These are phyloP conservation scores for Apophysomyces variabilis DNA, from an alignment of 371 early-diverging fungal species.

Conservation along the genomic window DNA sequence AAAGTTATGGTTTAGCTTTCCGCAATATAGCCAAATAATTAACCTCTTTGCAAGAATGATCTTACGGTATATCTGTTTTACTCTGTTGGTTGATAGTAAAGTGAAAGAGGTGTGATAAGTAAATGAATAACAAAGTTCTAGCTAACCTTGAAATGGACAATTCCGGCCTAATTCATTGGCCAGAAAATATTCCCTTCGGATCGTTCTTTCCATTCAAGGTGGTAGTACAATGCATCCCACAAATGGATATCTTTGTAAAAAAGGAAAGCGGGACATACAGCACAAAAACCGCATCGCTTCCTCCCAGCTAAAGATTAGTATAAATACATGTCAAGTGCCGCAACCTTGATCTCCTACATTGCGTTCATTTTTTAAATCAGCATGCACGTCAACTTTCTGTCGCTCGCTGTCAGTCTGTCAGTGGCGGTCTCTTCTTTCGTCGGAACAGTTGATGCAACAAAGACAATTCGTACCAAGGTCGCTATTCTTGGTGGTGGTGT, in stretches of 20 bases:
- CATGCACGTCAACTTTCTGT: neutral
- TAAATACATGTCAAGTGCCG: neutral
- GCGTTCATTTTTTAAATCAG: neutral
- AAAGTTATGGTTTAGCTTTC: no score
- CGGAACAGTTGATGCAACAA: slow-evolving; percentile 15
- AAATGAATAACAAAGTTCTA: slow-evolving; percentile 1
- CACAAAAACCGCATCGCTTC: no score
- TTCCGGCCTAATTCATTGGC: neutral
- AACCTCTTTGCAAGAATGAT: no score
- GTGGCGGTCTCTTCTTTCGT: slow-evolving; percentile 6
- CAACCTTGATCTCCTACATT: neutral
- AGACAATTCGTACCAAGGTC: slow-evolving; percentile 39
- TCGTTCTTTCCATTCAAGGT: neutral
- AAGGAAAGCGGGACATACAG: neutral
- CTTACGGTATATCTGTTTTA: no score
- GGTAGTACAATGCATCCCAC: neutral
- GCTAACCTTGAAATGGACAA: neutral
- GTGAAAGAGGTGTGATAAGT: neutral
- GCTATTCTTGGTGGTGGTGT: slow-evolving; percentile 57
- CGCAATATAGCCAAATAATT: no score
- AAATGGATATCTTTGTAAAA: neutral
- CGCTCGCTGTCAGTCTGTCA: slow-evolving; percentile 1
- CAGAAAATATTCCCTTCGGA: neutral
- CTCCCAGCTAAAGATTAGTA: neutral
- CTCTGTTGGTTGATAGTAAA: no score